phyloP scores from a whole-genome alignment of 2,329 filamentous ascomycete species.

The Lecanicillium sp. region DNA sequence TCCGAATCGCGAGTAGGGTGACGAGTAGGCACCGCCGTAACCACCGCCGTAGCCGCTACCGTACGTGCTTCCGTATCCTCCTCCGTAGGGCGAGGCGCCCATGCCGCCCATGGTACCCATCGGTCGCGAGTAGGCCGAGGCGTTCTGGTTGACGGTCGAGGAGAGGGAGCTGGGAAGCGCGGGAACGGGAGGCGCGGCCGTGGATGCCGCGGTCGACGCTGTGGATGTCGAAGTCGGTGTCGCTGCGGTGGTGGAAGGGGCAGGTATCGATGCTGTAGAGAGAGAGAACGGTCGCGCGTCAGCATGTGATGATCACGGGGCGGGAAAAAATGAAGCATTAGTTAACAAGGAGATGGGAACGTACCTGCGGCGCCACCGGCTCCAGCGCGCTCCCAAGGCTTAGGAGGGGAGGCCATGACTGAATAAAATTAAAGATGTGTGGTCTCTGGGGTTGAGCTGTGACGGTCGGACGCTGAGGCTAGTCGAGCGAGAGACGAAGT shows the following conservation, averaged over 20 bases:
- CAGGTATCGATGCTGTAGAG: constrained; percentile 33
- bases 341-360: constrained; percentile 11
- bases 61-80: constrained; percentile 34
- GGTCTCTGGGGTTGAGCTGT: too few relatives aligned
- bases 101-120: constrained; percentile 35
- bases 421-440: constrained; percentile 2
- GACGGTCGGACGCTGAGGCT: background rate
- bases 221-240: constrained; percentile 27
- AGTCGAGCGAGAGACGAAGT: background rate
- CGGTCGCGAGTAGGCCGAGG: constrained; percentile 67
- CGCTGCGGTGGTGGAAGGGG: constrained; percentile 35
- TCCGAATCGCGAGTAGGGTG: constrained; percentile 25
- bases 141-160: constrained; percentile 79
- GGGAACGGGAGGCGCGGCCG: constrained; percentile 63
- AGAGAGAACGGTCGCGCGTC: constrained; percentile 21
- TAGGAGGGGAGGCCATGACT: constrained; percentile 75
- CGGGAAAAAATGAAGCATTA: constrained; percentile 38
- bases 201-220: constrained; percentile 35
- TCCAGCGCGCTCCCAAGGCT: constrained; percentile 89
- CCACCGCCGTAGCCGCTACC: constrained; percentile 37
- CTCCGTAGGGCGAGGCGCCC: constrained; percentile 27
- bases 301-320: constrained; percentile 19
- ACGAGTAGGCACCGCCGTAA: constrained; percentile 29
- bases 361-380: constrained; percentile 47
- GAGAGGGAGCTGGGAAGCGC: constrained; percentile 73